Conservation (phyloP, 352 stramenopile species). For the Pythium coloratum region DNA sequence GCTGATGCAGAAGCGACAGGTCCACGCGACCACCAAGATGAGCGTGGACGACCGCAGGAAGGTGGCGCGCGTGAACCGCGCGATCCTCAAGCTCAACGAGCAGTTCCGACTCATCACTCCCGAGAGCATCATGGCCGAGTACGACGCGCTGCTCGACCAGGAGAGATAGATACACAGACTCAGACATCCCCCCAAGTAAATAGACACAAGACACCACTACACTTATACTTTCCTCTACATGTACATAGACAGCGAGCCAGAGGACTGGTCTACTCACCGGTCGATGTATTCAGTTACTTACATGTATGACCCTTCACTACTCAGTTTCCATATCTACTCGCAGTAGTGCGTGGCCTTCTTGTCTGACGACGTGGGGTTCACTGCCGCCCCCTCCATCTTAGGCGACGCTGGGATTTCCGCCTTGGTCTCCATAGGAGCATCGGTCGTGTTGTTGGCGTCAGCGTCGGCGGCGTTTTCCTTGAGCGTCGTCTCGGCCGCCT, state of each 20-base stretch:
- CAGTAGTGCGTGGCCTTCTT: no score
- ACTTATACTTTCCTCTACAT: no score
- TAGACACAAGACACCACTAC: no score
- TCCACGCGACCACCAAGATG: constrained; percentile 80
- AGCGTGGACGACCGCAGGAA: constrained; percentile 76
- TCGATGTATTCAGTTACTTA: no score
- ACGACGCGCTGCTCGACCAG: constrained; percentile 50
- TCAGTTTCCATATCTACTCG: no score
- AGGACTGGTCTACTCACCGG: no score
- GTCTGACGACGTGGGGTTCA: background rate
- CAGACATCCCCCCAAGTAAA: no score
- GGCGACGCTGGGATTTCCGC: background rate
- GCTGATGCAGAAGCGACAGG: constrained; percentile 88
- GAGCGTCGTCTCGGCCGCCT: constrained; percentile 35
- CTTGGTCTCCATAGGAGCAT: background rate
- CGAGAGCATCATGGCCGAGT: constrained; percentile 90
- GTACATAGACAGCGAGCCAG: no score
- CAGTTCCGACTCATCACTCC: constrained; percentile 91
- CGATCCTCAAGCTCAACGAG: constrained; percentile 86
- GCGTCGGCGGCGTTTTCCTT: constrained; percentile 15
- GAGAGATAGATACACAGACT: constrained; percentile 5
- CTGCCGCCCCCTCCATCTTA: background rate
- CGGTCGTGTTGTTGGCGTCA: background rate
- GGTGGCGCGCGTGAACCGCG: constrained; percentile 88
- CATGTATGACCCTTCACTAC: no score